These are phyloP conservation scores for Spathaspora jeffriesii DNA, from an alignment of 1,139 yeast species.

Conservation along the genomic window DNA sequence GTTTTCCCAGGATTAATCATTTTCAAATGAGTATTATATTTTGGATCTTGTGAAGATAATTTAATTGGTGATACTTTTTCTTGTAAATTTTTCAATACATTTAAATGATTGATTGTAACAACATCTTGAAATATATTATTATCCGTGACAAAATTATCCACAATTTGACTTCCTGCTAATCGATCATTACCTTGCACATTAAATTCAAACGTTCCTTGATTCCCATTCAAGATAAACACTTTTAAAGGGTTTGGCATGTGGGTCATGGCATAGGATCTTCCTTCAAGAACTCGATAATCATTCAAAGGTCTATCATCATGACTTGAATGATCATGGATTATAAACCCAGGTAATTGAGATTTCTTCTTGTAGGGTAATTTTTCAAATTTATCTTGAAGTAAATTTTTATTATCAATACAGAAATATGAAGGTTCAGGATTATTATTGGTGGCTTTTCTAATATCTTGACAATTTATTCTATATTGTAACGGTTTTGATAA, in stretches of 20 bases:
- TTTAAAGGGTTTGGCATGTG: slow-evolving; percentile 30
- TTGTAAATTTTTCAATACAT: slow-evolving; percentile 19
- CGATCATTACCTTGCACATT: slow-evolving; percentile 23
- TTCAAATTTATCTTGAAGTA: slow-evolving; percentile 21
- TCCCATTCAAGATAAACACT: slow-evolving; percentile 27
- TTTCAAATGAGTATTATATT: slow-evolving; percentile 7
- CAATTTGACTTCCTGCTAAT: slow-evolving; percentile 22
- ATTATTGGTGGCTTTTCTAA: slow-evolving; percentile 19
- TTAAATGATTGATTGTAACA: slow-evolving; percentile 19
- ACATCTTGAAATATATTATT: slow-evolving; percentile 12
- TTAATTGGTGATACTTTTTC: slow-evolving; percentile 18
- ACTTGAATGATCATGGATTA: slow-evolving; percentile 25
- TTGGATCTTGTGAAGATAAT: slow-evolving; percentile 13
- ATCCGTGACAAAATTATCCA: slow-evolving; percentile 18
- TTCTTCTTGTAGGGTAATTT: slow-evolving; percentile 21
- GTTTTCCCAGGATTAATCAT: background rate
- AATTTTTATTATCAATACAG: slow-evolving; percentile 20
- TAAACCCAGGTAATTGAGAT: slow-evolving; percentile 28
- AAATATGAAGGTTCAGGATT: slow-evolving; percentile 21
- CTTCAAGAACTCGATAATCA: slow-evolving; percentile 28
- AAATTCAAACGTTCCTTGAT: slow-evolving; percentile 33
- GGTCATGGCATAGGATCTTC: slow-evolving; percentile 27
- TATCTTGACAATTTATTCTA: slow-evolving; percentile 21
- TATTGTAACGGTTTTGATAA: slow-evolving; percentile 23
- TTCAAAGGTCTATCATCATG: slow-evolving; percentile 29